phyloP scores from a whole-genome alignment of 306 rosid species.

The Cicer arietinum region DNA sequence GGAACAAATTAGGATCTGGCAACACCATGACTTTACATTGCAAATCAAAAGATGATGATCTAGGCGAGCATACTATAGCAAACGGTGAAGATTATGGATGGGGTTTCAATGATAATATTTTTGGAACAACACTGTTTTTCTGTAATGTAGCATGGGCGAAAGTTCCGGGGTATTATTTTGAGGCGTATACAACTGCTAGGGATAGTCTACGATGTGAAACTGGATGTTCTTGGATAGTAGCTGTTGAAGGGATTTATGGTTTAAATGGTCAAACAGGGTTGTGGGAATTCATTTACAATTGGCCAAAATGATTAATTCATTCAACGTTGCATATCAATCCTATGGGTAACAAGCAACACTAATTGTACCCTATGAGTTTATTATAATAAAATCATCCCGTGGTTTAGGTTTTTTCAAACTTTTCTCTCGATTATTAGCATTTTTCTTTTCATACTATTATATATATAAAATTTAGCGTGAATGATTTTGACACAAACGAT shows the following conservation, averaged over 20 bases:
- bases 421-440: too few species aligned
- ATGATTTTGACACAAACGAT: too few species aligned
- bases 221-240: slow-evolving; percentile 55
- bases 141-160: slow-evolving; percentile 55
- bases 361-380: not conserved
- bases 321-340: slow-evolving; percentile 27
- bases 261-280: slow-evolving; percentile 45
- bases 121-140: slow-evolving; percentile 50
- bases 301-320: slow-evolving; percentile 41
- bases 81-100: slow-evolving; percentile 49
- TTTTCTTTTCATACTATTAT: not conserved
- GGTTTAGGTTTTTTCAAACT: not conserved
- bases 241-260: slow-evolving; percentile 55
- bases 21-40: slow-evolving; percentile 56
- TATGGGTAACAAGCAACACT: not conserved
- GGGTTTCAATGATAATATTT: slow-evolving; percentile 38
- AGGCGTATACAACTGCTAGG: slow-evolving; percentile 45
- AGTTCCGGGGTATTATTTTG: slow-evolving; percentile 39
- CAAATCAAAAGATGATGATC: slow-evolving; percentile 51
- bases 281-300: slow-evolving; percentile 50
- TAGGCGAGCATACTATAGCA: slow-evolving; percentile 43
- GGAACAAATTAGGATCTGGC: slow-evolving; percentile 52
- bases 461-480: not conserved
- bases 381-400: not conserved
- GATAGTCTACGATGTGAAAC: slow-evolving; percentile 43